phyloP scores from a whole-genome alignment of 192 early-diverging fungal genomes.

The Coemansia sp. region DNA sequence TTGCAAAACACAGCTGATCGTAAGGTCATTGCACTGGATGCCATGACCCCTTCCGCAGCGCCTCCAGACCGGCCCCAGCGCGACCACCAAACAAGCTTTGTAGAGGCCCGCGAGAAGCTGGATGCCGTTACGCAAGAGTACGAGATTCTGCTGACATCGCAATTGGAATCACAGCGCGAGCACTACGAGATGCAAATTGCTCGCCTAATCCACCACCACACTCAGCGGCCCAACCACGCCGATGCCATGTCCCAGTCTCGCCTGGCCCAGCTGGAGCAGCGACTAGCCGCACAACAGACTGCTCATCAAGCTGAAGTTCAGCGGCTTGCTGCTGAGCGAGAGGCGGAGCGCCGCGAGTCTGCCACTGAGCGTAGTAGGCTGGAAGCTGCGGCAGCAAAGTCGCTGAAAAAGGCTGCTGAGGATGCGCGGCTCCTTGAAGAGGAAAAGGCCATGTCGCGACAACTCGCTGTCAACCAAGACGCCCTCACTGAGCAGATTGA shows the following conservation, averaged over 20 bases:
- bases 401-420: conserved; percentile 65
- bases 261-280: conserved; percentile 30
- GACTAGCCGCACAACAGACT: conserved; percentile 10
- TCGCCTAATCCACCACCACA: conserved; percentile 58
- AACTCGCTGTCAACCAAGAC: conserved; percentile 66
- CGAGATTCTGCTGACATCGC: conserved; percentile 74
- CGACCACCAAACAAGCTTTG: conserved; percentile 15
- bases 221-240: conserved; percentile 49
- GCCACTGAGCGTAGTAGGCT: conserved; percentile 47
- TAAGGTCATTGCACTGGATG: conserved; percentile 84
- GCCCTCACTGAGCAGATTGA: conserved; percentile 56
- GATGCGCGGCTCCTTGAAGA: conserved; percentile 66
- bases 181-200: conserved; percentile 77
- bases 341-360: conserved; percentile 47
- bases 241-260: conserved; percentile 8
- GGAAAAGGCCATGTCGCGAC: conserved; percentile 42
- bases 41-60: background rate
- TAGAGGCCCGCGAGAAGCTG: conserved; percentile 64
- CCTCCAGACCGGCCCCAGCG: background rate
- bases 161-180: conserved; percentile 82
- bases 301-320: conserved; percentile 14
- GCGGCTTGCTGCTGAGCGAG: conserved; percentile 32
- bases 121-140: conserved; percentile 80
- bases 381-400: conserved; percentile 53
- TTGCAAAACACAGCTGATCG: conserved; percentile 90